These are phyloP conservation scores for Trichocomaceae sp. DNA, from an alignment of 2,329 filamentous ascomycete genomes.

Conservation along the genomic window DNA sequence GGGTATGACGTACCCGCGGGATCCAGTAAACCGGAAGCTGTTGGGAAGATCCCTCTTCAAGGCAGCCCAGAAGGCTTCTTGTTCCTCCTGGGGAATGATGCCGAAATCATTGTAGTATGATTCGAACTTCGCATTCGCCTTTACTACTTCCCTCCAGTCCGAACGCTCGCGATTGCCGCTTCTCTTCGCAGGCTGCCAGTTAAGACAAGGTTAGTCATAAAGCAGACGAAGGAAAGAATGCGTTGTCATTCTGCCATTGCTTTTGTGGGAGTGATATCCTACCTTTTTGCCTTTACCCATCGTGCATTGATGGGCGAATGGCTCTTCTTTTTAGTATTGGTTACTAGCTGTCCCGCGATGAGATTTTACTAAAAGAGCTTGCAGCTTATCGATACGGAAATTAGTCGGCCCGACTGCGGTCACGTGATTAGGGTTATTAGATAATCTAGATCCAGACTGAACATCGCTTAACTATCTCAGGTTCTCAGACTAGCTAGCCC, in stretches of 20 bases:
- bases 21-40: conserved; percentile 95
- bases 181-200: conserved; percentile 10
- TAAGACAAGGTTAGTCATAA: background rate
- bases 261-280: background rate
- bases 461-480: no score
- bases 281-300: conserved; percentile 16
- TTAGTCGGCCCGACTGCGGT: background rate
- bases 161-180: conserved; percentile 36
- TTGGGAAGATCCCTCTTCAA: conserved; percentile 83
- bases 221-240: background rate
- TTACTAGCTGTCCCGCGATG: background rate
- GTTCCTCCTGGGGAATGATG: conserved; percentile 70
- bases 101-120: conserved; percentile 75
- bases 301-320: background rate
- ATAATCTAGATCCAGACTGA: no score
- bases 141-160: conserved; percentile 58
- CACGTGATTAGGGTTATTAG: background rate
- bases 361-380: conserved; percentile 1
- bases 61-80: conserved; percentile 73
- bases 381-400: background rate
- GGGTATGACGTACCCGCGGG: conserved; percentile 61
- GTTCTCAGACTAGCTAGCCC: no score
- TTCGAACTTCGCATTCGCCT: conserved; percentile 79
- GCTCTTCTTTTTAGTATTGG: background rate
- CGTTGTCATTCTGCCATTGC: background rate